These are phyloP conservation scores for Penicillium sp. DNA, from an alignment of 2,329 filamentous ascomycete species.

Conservation along the genomic window DNA sequence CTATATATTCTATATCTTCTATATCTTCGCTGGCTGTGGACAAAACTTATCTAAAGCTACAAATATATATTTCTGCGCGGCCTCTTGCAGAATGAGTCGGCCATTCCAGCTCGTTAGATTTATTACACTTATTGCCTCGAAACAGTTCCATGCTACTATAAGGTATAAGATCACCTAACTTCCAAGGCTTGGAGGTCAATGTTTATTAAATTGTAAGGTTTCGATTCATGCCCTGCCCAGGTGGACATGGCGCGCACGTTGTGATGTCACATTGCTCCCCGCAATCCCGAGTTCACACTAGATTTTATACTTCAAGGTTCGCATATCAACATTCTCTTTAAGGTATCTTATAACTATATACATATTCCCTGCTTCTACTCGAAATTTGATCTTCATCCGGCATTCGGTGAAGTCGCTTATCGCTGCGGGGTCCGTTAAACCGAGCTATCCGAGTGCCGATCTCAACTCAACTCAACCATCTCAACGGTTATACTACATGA, in stretches of 20 bases:
- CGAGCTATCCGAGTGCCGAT: constrained; percentile 1
- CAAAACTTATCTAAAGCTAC: not conserved
- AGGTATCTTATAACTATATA: not conserved
- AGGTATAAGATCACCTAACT: not conserved
- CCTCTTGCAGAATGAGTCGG: not conserved
- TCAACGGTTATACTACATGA: not conserved
- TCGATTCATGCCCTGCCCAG: not conserved
- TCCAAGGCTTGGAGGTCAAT: not conserved
- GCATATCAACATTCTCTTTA: not conserved
- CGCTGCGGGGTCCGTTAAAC: not conserved
- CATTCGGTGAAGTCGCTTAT: not conserved
- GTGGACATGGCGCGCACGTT: not conserved
- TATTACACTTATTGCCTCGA: not conserved
- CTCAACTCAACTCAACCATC: not conserved
- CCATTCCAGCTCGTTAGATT: not conserved
- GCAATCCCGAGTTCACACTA: not conserved
- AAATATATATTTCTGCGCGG: not conserved
- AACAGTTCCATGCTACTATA: not conserved
- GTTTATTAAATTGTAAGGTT: not conserved
- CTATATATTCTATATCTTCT: not conserved
- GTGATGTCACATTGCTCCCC: not conserved
- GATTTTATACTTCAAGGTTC: not conserved
- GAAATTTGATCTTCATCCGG: not conserved
- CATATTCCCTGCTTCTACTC: not conserved
- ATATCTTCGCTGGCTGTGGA: not conserved